Evolutionary conservation across 1,139 yeast genomes (phyloP).

Genomic region (Pichia sp.): DNA sequence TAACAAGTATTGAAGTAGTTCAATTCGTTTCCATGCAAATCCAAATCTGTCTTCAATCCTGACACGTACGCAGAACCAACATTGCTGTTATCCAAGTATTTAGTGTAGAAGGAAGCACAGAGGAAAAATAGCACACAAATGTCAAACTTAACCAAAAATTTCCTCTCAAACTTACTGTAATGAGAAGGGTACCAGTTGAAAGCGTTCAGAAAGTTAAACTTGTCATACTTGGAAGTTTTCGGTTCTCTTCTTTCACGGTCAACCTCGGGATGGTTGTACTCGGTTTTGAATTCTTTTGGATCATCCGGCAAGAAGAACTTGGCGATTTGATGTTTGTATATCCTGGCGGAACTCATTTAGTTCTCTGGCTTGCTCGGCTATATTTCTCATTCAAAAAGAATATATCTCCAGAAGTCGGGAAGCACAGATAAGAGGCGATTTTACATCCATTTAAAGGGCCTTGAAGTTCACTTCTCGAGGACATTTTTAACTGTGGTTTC

Average conservation of each 20-base stretch:
- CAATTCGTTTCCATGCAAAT: conserved; percentile 46
- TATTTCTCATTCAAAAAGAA: too few species aligned
- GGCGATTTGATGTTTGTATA: neutral
- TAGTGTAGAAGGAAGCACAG: conserved; percentile 38
- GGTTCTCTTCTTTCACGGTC: conserved; percentile 14
- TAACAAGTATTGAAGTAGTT: conserved; percentile 53
- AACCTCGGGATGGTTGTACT: conserved; percentile 14
- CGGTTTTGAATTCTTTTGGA: conserved; percentile 13
- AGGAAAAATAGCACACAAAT: conserved; percentile 35
- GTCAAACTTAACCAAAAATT: conserved; percentile 36
- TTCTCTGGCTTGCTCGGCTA: too few species aligned
- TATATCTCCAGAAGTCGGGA: too few species aligned
- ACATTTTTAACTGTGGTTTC: too few species aligned
- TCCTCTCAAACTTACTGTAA: conserved; percentile 25
- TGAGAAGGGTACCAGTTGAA: conserved; percentile 25
- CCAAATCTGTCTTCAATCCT: conserved; percentile 53
- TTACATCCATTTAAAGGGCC: too few species aligned
- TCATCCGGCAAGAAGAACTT: conserved; percentile 11
- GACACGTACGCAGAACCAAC: conserved; percentile 56
- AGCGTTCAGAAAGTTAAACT: conserved; percentile 25
- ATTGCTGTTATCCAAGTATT: conserved; percentile 46
- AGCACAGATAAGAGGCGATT: too few species aligned
- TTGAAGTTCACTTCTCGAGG: too few species aligned
- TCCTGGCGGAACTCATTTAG: too few species aligned
- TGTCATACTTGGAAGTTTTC: conserved; percentile 11